phyloP scores from a whole-genome alignment of 371 early-diverging fungal species.

The Blakeslea trispora region DNA sequence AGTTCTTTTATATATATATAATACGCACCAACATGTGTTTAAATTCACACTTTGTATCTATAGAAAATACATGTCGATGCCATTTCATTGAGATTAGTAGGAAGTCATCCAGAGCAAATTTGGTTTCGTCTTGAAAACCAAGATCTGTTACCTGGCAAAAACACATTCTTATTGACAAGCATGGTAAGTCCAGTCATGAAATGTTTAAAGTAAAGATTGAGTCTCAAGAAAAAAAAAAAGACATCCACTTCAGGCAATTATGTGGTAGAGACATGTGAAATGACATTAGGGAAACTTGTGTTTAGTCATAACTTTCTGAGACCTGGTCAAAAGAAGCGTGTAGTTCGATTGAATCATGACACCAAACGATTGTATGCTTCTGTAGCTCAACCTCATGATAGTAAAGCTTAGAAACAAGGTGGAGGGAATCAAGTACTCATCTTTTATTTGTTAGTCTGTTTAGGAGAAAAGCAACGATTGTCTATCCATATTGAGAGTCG shows the following conservation, averaged over 20 bases:
- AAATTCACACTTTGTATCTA: neutral
- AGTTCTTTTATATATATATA: no score
- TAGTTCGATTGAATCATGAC: constrained; percentile 59
- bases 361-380: constrained; percentile 34
- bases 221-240: no score
- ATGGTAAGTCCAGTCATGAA: no score
- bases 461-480: constrained; percentile 48
- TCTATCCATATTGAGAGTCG: constrained; percentile 37
- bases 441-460: no score
- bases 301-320: constrained; percentile 65
- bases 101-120: constrained; percentile 60
- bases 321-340: constrained; percentile 60
- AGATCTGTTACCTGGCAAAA: constrained; percentile 65
- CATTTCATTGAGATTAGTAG: constrained; percentile 58
- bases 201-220: no score
- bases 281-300: constrained; percentile 58
- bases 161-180: constrained; percentile 61
- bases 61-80: constrained; percentile 55
- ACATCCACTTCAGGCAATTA: constrained; percentile 67
- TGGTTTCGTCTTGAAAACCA: constrained; percentile 45
- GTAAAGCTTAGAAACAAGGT: no score
- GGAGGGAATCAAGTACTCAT: no score
- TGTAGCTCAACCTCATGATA: constrained; percentile 41
- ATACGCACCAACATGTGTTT: no score
- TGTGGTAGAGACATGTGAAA: constrained; percentile 62